Conservation (phyloP, 2,329 filamentous ascomycete species). For the Paecilomyces formosus region DNA sequence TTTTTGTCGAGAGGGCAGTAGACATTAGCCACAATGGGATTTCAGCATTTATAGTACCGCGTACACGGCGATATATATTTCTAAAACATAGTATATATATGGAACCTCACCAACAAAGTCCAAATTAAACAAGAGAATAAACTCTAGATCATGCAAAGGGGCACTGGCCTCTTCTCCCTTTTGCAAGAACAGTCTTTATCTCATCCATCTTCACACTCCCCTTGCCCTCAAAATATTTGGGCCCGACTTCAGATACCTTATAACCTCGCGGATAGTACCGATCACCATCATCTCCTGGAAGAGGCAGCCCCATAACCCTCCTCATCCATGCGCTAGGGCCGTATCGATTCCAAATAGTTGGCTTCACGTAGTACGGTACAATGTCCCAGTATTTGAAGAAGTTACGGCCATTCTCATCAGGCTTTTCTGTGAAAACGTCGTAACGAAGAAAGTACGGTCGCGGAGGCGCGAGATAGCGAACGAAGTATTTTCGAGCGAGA, state of each 20-base stretch:
- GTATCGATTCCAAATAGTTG: constrained; percentile 56
- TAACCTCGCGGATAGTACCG: constrained; percentile 45
- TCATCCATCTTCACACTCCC: constrained; percentile 44
- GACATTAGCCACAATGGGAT: too few relatives aligned
- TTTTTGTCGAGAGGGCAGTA: too few relatives aligned
- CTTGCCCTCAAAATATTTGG: constrained; percentile 45
- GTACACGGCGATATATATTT: too few relatives aligned
- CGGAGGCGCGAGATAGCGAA: constrained; percentile 56
- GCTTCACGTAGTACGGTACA: constrained; percentile 58
- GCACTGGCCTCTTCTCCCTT: constrained; percentile 37
- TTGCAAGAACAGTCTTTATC: constrained; percentile 30
- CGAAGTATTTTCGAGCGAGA: constrained; percentile 44
- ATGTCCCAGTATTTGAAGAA: constrained; percentile 48
- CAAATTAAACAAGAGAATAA: too few relatives aligned
- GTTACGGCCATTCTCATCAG: constrained; percentile 50
- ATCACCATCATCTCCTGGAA: constrained; percentile 42
- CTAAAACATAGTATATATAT: too few relatives aligned
- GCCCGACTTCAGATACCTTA: constrained; percentile 53
- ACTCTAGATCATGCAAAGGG: constrained; percentile 30
- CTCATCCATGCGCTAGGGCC: constrained; percentile 48
- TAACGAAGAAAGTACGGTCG: constrained; percentile 38
- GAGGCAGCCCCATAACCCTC: constrained; percentile 36
- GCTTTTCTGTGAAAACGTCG: constrained; percentile 34
- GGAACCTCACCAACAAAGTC: too few relatives aligned
- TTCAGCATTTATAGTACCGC: too few relatives aligned